Conservation (phyloP, 148 eudicot genomes). For the Rhododendron mucronatum region DNA sequence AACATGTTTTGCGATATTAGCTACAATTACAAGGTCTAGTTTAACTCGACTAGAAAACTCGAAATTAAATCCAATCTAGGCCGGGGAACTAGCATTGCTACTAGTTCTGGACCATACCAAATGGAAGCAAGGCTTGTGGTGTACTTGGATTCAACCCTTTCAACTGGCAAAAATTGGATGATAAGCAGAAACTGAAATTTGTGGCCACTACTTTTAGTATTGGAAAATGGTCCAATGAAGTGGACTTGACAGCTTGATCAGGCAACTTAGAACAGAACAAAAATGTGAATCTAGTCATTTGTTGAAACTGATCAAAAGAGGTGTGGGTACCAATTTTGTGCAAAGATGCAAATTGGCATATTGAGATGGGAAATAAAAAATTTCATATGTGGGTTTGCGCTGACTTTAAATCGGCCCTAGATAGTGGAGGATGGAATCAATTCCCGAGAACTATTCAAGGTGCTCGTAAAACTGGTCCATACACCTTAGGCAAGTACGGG, state of each 20-base stretch:
- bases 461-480: neutral
- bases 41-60: neutral
- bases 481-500: neutral
- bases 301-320: neutral
- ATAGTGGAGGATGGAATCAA: neutral
- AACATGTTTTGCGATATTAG: too few species aligned
- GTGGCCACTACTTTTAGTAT: neutral
- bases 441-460: neutral
- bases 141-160: neutral
- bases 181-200: neutral
- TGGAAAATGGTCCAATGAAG: neutral
- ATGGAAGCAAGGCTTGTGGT: neutral
- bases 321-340: neutral
- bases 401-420: neutral
- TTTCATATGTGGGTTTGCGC: neutral
- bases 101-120: neutral
- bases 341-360: neutral
- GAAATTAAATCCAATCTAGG: neutral
- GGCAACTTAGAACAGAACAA: neutral
- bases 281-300: neutral
- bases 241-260: neutral
- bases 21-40: neutral
- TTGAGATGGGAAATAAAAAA: neutral
- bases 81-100: neutral
- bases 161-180: neutral